Evolutionary conservation across 371 early-diverging fungal genomes (phyloP).

Genomic region (Actinomortierella wolfii): DNA sequence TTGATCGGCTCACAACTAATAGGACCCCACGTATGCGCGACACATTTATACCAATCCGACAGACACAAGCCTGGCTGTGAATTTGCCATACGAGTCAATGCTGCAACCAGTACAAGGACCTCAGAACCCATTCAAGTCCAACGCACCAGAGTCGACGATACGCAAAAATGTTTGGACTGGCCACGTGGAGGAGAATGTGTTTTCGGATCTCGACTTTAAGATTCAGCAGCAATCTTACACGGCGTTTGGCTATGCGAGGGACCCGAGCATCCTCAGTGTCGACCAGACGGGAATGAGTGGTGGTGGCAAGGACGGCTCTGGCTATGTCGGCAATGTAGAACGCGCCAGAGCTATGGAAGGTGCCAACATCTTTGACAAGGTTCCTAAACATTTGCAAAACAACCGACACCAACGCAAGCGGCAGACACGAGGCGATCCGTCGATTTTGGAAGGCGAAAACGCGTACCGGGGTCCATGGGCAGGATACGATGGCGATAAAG

Average conservation of each 20-base stretch:
- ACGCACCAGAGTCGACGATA: slow-evolving; percentile 43
- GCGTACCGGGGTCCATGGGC: slow-evolving; percentile 96
- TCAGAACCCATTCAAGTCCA: slow-evolving; percentile 69
- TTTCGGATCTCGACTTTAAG: slow-evolving; percentile 77
- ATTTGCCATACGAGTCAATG: slow-evolving; percentile 80
- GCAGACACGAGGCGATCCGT: slow-evolving; percentile 78
- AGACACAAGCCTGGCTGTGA: slow-evolving; percentile 72
- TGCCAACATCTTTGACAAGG: slow-evolving; percentile 58
- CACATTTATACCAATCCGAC: slow-evolving; percentile 66
- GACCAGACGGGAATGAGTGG: slow-evolving; percentile 58
- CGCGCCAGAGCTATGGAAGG: slow-evolving; percentile 52
- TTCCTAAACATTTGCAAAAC: slow-evolving; percentile 54
- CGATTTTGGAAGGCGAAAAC: slow-evolving; percentile 76
- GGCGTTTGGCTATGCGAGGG: slow-evolving; percentile 83
- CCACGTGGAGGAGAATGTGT: slow-evolving; percentile 81
- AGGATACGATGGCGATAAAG: slow-evolving; percentile 84
- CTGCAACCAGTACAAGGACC: slow-evolving; percentile 75
- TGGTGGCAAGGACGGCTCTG: slow-evolving; percentile 60
- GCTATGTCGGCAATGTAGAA: slow-evolving; percentile 73
- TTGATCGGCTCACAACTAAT: slow-evolving; percentile 32
- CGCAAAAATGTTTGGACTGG: slow-evolving; percentile 77
- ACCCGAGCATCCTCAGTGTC: slow-evolving; percentile 67
- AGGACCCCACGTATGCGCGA: slow-evolving; percentile 50
- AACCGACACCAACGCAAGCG: slow-evolving; percentile 67
- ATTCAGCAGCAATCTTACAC: slow-evolving; percentile 82